Percentiles rank a stretch among this genome's conserved stretches.
Conservation (phyloP, 345 rosid species). For the Heritiera fomes region DNA sequence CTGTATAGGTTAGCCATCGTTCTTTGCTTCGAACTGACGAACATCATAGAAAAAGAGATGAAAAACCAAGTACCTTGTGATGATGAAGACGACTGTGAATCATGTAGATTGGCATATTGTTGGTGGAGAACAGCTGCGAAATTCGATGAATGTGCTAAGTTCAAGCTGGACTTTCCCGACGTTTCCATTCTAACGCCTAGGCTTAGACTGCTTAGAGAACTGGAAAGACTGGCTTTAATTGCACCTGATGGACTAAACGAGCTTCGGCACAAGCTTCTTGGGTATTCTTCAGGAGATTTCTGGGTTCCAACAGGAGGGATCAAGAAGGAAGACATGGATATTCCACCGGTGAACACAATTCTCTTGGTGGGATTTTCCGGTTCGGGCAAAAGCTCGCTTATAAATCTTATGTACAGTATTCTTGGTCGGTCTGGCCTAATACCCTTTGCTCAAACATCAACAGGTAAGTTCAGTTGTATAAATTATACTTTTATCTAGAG, state of each 20-base stretch:
- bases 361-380: conserved; percentile 60
- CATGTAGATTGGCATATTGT: conserved; percentile 26
- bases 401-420: conserved; percentile 66
- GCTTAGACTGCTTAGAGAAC: conserved; percentile 46
- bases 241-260: conserved; percentile 56
- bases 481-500: neutral
- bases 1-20: neutral
- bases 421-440: conserved; percentile 57
- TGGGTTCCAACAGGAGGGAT: conserved; percentile 63
- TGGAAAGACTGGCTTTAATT: conserved; percentile 57
- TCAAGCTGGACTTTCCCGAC: conserved; percentile 35
- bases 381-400: conserved; percentile 64
- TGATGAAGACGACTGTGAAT: conserved; percentile 38
- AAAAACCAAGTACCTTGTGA: conserved; percentile 35
- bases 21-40: neutral
- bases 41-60: conserved; percentile 23
- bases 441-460: conserved; percentile 55
- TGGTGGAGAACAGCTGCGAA: conserved; percentile 60
- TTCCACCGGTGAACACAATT: conserved; percentile 50
- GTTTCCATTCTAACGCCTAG: conserved; percentile 45
- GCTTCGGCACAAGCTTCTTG: conserved; percentile 51
- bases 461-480: conserved; percentile 33
- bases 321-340: conserved; percentile 48
- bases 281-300: conserved; percentile 56
- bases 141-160: conserved; percentile 41